These are phyloP conservation scores for Aspergillus sp. DNA, from an alignment of 2,329 filamentous ascomycete genomes.

Conservation along the genomic window DNA sequence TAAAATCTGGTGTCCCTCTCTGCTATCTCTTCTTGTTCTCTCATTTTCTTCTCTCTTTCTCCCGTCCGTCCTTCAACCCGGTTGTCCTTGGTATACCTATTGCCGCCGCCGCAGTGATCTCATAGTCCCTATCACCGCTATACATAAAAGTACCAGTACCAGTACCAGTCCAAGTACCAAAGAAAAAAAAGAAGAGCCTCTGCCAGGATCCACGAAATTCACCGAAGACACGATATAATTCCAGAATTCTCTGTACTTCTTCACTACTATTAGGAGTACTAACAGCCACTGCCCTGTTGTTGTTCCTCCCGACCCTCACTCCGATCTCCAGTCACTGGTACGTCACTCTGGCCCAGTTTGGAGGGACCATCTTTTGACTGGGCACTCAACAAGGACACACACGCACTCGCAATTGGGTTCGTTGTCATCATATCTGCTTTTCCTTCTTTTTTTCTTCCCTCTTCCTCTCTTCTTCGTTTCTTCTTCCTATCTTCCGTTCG, in stretches of 20 bases:
- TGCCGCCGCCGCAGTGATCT: neutral
- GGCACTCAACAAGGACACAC: neutral
- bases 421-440: neutral
- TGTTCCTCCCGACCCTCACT: constrained; percentile 3
- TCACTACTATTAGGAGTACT: neutral
- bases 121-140: too few species aligned
- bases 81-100: neutral
- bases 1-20: neutral
- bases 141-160: too few species aligned
- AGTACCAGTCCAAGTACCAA: too few species aligned
- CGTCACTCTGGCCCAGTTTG: constrained; percentile 10
- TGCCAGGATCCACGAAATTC: too few species aligned
- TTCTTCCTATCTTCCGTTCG: constrained; percentile 1
- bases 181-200: too few species aligned
- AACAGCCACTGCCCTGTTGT: neutral
- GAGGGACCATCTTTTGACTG: too few species aligned
- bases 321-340: constrained; percentile 14
- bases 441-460: constrained; percentile 1
- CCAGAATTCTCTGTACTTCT: neutral
- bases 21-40: constrained; percentile 10
- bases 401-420: neutral
- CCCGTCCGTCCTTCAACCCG: constrained; percentile 3
- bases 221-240: too few species aligned
- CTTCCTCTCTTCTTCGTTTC: constrained; percentile 3
- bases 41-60: constrained; percentile 13